Evolutionary conservation across 2,329 filamentous ascomycete species (phyloP).

Genomic region (Pseudogymnoascus sp.): DNA sequence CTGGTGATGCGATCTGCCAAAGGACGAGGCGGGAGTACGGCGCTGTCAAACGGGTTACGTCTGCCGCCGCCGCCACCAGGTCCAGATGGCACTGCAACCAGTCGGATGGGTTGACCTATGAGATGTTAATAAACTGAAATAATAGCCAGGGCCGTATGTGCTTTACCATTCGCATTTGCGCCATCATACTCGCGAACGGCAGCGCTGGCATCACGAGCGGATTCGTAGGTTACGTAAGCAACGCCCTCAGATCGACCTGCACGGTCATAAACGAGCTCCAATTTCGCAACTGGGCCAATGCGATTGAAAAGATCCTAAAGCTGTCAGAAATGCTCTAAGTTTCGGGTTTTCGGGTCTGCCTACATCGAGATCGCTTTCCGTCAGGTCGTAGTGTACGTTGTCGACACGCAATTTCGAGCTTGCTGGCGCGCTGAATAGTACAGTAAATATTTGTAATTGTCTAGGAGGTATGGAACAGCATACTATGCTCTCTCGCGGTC

Average conservation of each 20-base stretch:
- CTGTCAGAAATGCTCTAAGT: conserved; percentile 13
- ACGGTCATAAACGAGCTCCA: conserved; percentile 75
- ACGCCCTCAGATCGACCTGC: conserved; percentile 80
- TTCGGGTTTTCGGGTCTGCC: conserved; percentile 14
- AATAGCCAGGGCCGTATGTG: not conserved
- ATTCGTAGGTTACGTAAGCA: conserved; percentile 75
- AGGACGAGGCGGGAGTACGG: conserved; percentile 47
- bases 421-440: conserved; percentile 38
- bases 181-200: conserved; percentile 79
- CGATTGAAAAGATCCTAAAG: conserved; percentile 68
- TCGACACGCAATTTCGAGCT: conserved; percentile 74
- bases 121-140: conserved; percentile 13
- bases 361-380: conserved; percentile 75
- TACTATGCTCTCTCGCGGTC: conserved; percentile 23
- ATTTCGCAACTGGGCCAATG: conserved; percentile 63
- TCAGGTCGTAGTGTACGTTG: conserved; percentile 88
- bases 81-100: conserved; percentile 54
- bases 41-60: conserved; percentile 51
- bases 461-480: conserved; percentile 5
- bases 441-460: conserved; percentile 10
- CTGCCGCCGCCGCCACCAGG: conserved; percentile 29
- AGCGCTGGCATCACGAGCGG: conserved; percentile 59
- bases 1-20: conserved; percentile 55
- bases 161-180: conserved; percentile 73
- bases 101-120: conserved; percentile 68